These are phyloP conservation scores for Styphnolobium japonicum DNA, from an alignment of 306 rosid genomes.

Conservation along the genomic window DNA sequence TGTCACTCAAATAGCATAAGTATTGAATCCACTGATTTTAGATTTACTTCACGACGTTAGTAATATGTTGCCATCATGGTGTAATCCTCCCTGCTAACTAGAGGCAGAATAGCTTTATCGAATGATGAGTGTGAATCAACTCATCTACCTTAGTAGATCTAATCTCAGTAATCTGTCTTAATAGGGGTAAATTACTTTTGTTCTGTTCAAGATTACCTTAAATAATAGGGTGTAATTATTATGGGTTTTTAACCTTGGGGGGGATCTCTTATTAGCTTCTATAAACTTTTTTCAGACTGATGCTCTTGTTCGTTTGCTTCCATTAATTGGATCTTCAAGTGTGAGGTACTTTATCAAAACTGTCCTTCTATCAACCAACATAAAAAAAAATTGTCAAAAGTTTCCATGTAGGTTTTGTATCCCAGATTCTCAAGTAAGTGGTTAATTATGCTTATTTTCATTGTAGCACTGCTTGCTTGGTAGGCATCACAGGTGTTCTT, in stretches of 20 bases:
- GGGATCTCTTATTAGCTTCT: constrained; percentile 19
- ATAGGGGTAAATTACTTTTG: constrained; percentile 7
- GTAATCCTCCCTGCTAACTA: constrained; percentile 1
- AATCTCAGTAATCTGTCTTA: background rate
- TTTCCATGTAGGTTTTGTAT: background rate
- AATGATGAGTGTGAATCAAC: background rate
- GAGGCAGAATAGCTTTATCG: background rate
- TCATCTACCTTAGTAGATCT: background rate
- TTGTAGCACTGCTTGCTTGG: constrained; percentile 87
- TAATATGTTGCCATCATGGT: background rate
- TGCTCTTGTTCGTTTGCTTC: constrained; percentile 89
- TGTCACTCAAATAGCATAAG: background rate
- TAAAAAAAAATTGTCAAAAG: background rate
- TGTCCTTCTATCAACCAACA: background rate
- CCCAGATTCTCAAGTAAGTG: background rate
- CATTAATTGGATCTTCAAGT: constrained; percentile 83
- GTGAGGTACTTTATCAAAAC: constrained; percentile 59
- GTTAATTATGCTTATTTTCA: constrained; percentile 24
- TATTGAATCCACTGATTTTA: background rate
- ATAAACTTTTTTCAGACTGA: constrained; percentile 77
- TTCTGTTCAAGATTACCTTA: constrained; percentile 8
- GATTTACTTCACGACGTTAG: background rate
- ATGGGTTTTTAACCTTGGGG: background rate
- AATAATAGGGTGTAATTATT: background rate
- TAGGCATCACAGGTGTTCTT: constrained; percentile 85